phyloP scores from a whole-genome alignment of 768 basidiomycete species.

The Trichaptum fuscoviolaceum region DNA sequence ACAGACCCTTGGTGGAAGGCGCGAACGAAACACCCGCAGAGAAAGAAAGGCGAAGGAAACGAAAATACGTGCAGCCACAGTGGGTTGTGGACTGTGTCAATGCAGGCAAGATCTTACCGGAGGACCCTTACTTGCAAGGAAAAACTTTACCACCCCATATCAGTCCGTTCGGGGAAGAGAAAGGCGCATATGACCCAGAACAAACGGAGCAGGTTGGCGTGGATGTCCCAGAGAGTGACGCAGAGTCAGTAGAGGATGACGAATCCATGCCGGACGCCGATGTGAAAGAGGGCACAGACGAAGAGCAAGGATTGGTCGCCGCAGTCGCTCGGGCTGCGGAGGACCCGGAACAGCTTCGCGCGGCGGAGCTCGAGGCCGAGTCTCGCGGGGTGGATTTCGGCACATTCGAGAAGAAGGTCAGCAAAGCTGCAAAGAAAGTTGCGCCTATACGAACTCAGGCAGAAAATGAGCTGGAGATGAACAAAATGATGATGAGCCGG shows the following conservation, averaged over 20 bases:
- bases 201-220: constrained; percentile 29
- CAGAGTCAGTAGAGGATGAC: constrained; percentile 26
- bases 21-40: constrained; percentile 49
- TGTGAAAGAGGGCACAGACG: constrained; percentile 26
- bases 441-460: constrained; percentile 22
- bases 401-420: constrained; percentile 71
- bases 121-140: constrained; percentile 84
- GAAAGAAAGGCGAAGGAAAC: constrained; percentile 54
- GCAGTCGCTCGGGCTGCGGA: constrained; percentile 24
- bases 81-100: constrained; percentile 98
- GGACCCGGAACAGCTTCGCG: constrained; percentile 68
- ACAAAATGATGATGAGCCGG: constrained; percentile 98
- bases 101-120: constrained; percentile 73
- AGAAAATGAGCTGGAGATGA: constrained; percentile 55
- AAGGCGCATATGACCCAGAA: constrained; percentile 72
- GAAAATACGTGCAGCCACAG: constrained; percentile 93
- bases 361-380: constrained; percentile 91
- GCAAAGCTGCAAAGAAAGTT: constrained; percentile 46
- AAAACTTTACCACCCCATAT: constrained; percentile 87
- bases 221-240: constrained; percentile 26
- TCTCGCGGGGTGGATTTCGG: constrained; percentile 77
- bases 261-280: constrained; percentile 25
- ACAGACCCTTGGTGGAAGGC: constrained; percentile 60
- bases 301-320: constrained; percentile 25
- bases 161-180: constrained; percentile 86